phyloP scores from a whole-genome alignment of 768 basidiomycete species.

The Clitopilus passeckerianus region DNA sequence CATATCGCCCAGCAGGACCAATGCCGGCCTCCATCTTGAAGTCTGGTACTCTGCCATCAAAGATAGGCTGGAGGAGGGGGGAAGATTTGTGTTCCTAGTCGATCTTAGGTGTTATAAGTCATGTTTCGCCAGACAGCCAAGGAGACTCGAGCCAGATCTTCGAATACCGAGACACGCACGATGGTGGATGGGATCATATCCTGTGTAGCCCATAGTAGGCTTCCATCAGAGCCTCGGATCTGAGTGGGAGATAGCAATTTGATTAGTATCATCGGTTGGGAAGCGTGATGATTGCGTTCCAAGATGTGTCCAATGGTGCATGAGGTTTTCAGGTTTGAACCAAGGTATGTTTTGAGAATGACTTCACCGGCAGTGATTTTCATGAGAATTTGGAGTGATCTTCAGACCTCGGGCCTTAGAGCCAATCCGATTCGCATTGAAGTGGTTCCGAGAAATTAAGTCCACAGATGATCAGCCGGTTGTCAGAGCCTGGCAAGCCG shows the following conservation, averaged over 20 bases:
- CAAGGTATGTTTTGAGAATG: too few species aligned
- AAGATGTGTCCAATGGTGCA: not conserved
- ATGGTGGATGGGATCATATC: not conserved
- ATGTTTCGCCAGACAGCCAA: not conserved
- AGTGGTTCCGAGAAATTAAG: too few species aligned
- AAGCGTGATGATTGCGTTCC: not conserved
- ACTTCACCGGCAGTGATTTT: too few species aligned
- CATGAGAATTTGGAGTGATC: too few species aligned
- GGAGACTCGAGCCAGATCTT: not conserved
- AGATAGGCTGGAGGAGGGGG: not conserved
- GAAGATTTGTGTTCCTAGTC: not conserved
- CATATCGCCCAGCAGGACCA: not conserved
- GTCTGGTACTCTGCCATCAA: not conserved
- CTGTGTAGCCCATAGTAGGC: not conserved
- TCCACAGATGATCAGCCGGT: too few species aligned
- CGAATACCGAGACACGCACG: not conserved
- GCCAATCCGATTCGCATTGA: too few species aligned
- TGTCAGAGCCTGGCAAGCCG: too few species aligned
- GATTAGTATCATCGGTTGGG: not conserved
- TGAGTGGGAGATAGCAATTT: not conserved
- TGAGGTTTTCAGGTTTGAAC: too few species aligned
- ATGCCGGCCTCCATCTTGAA: not conserved
- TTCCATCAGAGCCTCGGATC: not conserved
- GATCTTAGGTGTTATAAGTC: not conserved
- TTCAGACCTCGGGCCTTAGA: too few species aligned